Evolutionary conservation across 345 rosid species (phyloP).

Genomic region (Nephelium lappaceum): DNA sequence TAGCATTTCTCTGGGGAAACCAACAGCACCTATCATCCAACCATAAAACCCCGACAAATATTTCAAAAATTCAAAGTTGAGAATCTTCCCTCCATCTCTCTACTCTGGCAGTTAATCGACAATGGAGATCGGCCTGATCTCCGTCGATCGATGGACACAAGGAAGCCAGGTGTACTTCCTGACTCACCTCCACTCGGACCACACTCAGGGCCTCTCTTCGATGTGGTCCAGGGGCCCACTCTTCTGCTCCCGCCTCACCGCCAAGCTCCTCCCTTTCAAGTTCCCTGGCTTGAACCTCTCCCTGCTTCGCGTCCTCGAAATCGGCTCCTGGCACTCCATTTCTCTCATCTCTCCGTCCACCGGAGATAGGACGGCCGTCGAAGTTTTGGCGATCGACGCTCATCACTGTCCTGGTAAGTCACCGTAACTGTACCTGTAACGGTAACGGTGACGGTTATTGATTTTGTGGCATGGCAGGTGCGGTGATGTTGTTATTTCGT

Average conservation of each 20-base stretch:
- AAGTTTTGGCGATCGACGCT: conserved; percentile 67
- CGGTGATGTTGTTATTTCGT: conserved; percentile 77
- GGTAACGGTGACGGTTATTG: background rate
- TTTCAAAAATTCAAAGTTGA: background rate
- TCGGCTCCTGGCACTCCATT: conserved; percentile 59
- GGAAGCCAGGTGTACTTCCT: conserved; percentile 77
- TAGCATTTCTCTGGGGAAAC: background rate
- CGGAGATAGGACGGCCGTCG: conserved; percentile 34
- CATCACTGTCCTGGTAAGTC: conserved; percentile 71
- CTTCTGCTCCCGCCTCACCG: conserved; percentile 78
- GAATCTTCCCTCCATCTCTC: background rate
- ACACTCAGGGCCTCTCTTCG: conserved; percentile 63
- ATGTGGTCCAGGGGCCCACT: conserved; percentile 62
- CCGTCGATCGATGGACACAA: conserved; percentile 70
- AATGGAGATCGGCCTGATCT: conserved; percentile 75
- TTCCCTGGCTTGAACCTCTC: conserved; percentile 69
- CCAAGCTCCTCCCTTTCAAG: conserved; percentile 67
- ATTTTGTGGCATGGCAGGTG: conserved; percentile 40
- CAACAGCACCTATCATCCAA: background rate
- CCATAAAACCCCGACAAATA: background rate
- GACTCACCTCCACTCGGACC: conserved; percentile 79
- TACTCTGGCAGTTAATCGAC: background rate
- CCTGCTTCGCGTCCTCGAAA: conserved; percentile 57
- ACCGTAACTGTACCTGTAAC: background rate
- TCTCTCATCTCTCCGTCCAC: conserved; percentile 52